Percentiles rank a stretch among this genome's conserved stretches.
These are phyloP conservation scores for Lippia alba DNA, from an alignment of 305 asterid species.

Conservation along the genomic window DNA sequence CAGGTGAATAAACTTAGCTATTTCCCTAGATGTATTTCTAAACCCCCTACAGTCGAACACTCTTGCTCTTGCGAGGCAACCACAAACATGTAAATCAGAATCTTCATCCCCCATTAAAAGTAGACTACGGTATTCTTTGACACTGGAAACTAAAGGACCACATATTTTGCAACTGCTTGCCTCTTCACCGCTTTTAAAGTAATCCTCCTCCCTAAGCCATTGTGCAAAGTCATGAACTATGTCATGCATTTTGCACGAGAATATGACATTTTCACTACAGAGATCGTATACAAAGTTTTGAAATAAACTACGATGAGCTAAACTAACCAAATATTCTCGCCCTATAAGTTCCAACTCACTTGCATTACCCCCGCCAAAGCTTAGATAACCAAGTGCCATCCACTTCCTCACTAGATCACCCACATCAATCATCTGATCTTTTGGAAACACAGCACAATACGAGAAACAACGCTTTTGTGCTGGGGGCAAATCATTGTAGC, in stretches of 20 bases:
- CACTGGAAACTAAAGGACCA: not conserved
- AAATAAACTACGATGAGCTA: conserved; percentile 10
- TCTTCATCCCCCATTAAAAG: not conserved
- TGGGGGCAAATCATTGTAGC: no score
- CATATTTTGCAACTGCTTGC: not conserved
- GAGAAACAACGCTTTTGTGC: no score
- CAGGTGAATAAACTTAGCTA: conserved; percentile 34
- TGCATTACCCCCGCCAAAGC: no score
- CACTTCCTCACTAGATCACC: no score
- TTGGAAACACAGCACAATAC: no score
- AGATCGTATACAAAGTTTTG: not conserved
- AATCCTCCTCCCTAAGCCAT: not conserved
- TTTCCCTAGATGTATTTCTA: not conserved
- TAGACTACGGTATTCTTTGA: not conserved
- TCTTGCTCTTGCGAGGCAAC: not conserved
- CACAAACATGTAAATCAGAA: not conserved
- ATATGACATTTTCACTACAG: not conserved
- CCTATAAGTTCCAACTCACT: no score
- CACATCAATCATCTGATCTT: no score
- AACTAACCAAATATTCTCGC: not conserved
- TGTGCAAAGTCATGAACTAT: not conserved
- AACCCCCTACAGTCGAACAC: not conserved
- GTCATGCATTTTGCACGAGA: not conserved
- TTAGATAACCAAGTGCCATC: no score
- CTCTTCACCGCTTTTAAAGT: not conserved